Evolutionary conservation across 768 basidiomycete species (phyloP), one percentile per base, ranked within the genome.

Genomic region (Psilocybe azurescens): DNA sequence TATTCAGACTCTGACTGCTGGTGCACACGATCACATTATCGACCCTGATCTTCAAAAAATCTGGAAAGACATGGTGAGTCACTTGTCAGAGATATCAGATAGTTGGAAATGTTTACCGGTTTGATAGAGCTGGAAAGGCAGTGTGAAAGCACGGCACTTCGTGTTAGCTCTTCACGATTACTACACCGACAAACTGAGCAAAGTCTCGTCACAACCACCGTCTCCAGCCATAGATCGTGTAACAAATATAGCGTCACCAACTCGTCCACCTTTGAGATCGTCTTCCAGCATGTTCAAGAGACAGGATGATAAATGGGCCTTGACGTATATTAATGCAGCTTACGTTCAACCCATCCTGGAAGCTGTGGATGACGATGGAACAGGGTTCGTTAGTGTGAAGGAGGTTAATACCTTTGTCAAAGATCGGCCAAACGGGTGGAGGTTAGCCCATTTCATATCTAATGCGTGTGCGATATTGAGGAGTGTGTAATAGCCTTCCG

Each of bases 11-110:
- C 62, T 84, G 0, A 63, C 73, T 0, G 73, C 79, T 3, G 83
- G 83, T 0, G 75, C 81, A 7, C 82, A 85, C 56, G 81, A 82
- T 44, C 71, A 74, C 39, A 81, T 84, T 20, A 65, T 69, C 1
- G 79, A 86, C 65, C 69, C 70, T 11, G 79, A 85, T 58, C 69
- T 86, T n/a, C 78, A 76, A 58, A 71, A 67, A 5, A 73, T 86
- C 1, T 86, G 84, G 85, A 82, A 80, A 67, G 81, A 83, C 20
- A 84, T 84, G 83, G 84, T 83, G 32, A 2, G 76, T 63, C 9
- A 36, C 24, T 36, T 24, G 24, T 24, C 24, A 24, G 24, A 24
- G 24, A 24, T 24, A 24, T 24, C 24, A 24, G 24, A 24, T 24
- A 24, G 24, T 24, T 24, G 24, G 24, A 24, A 24, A 24, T 24